Percentiles rank a stretch among this genome's conserved stretches.
These are phyloP conservation scores for Stephania yunnanensis DNA, from an alignment of 164 flowering plant genomes.

Conservation along the genomic window DNA sequence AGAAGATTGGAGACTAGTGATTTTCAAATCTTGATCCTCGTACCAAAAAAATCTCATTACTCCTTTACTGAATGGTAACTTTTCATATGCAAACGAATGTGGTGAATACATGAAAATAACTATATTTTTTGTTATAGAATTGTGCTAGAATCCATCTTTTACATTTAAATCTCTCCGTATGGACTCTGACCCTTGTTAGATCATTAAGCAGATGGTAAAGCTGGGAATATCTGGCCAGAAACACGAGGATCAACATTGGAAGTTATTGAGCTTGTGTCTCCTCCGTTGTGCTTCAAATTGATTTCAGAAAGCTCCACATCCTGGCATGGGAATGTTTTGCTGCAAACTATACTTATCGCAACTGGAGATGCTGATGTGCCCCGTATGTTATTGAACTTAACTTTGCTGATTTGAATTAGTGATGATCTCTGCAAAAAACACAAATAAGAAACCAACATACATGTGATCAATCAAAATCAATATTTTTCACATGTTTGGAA, in stretches of 20 bases:
- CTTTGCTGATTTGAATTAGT: conserved; percentile 17
- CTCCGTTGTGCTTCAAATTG: conserved; percentile 21
- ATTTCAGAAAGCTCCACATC: conserved; percentile 19
- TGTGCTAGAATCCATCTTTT: neutral
- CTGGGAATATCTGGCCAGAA: conserved; percentile 4
- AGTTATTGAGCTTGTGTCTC: conserved; percentile 12
- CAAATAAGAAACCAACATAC: neutral
- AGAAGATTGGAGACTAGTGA: too few relatives aligned
- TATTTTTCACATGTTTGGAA: neutral
- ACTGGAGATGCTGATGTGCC: conserved; percentile 24
- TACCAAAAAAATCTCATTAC: neutral
- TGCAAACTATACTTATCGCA: conserved; percentile 22
- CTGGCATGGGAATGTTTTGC: conserved; percentile 21
- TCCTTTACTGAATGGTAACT: neutral
- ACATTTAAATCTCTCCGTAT: neutral
- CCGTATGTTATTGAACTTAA: conserved; percentile 18
- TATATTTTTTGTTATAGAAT: neutral
- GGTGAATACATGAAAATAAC: neutral
- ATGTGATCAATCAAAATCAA: neutral
- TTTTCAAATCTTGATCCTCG: neutral
- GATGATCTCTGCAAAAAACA: conserved; percentile 20
- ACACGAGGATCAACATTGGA: conserved; percentile 5
- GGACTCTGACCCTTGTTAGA: neutral
- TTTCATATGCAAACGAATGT: neutral
- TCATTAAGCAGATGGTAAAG: neutral